Base-by-base conservation (phyloP, 1,139 yeast genomes). In the Sugiyamaella novakii region DNA sequence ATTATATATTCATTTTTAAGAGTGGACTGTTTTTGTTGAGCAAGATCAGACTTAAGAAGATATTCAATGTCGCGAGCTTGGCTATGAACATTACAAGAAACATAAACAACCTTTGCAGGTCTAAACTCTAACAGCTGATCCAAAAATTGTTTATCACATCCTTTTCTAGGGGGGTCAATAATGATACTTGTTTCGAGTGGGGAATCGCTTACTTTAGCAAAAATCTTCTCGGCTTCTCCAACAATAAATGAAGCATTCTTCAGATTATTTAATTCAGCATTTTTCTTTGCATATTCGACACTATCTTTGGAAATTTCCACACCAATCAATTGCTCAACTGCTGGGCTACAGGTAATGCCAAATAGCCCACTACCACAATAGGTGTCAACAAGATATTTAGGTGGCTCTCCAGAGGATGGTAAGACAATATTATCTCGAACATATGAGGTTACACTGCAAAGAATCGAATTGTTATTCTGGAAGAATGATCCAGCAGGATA, bases 351-450 rank as follows among this genome's bases (percentile, higher is more conserved):
- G 5, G 96, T 82, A 49, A 92, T 84, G 52, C 95, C 86, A 67
- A 92, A 92, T 44, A 92, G 72, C 0, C 98, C 98, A 2, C 96
- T 87, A 2, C 98, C 98, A 74, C 98, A 92, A 70, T 92, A 92
- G 0, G 98, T 96, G 67, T 92, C 98, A 22, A 92, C 96, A 48
- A 92, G 73, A 65, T 83, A 89, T 55, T 68, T 75, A 11, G 79
- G 79, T 5, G 71, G 71, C 24, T 66, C 65, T 11, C 63, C 59
- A 51, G 60, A 61, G n/a, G 59, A 49, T 2, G 78, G 72, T 35
- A 81, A 74, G 38, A 70, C 70, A 46, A 88, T 69, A 61, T 87
- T 87, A 15, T 81, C 78, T 54, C 83, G 79, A 15, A 92, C 98
- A 63, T 88, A 89, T 40, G 74, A 72, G 1, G 95, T 86, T 7